A percentile compares a stretch with the other conserved stretches of the same genome.
Evolutionary conservation across 495 filamentous ascomycete genomes (phyloP).

Genomic region (Peziza echinospora): DNA sequence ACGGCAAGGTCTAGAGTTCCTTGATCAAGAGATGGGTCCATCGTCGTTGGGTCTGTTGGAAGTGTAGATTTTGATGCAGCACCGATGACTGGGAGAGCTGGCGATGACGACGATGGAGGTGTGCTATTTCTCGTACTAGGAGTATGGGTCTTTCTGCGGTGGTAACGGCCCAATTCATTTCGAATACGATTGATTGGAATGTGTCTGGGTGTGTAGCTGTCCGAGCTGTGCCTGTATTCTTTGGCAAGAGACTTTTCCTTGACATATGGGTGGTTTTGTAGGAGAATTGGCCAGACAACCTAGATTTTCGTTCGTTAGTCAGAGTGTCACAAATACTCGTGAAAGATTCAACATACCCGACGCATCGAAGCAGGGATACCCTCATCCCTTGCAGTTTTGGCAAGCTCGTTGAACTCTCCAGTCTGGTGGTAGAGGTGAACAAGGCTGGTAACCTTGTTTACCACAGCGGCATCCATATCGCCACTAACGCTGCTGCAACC

Average conservation of each 20-base stretch:
- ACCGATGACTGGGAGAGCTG: slow-evolving; percentile 1
- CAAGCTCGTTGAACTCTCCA: slow-evolving; percentile 4
- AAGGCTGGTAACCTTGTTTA: slow-evolving; percentile 3
- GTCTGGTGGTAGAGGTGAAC: slow-evolving; percentile 2
- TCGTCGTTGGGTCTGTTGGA: not conserved
- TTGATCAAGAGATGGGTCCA: slow-evolving; percentile 9
- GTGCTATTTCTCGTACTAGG: slow-evolving; percentile 13
- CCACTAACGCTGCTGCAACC: slow-evolving; percentile 6
- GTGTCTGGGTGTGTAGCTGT: slow-evolving; percentile 7
- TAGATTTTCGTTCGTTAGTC: slow-evolving; percentile 1
- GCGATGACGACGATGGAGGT: slow-evolving; percentile 11
- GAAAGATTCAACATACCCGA: slow-evolving; percentile 5
- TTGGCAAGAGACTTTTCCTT: slow-evolving; percentile 13
- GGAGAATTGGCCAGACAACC: slow-evolving; percentile 13
- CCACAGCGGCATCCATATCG: slow-evolving; percentile 3
- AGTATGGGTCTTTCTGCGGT: slow-evolving; percentile 10
- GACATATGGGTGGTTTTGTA: slow-evolving; percentile 11
- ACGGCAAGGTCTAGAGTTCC: slow-evolving; percentile 13
- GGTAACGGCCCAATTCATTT: slow-evolving; percentile 12
- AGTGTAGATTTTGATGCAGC: slow-evolving; percentile 2
- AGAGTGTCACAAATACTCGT: not conserved
- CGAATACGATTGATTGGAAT: slow-evolving; percentile 10
- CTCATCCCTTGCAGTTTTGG: slow-evolving; percentile 6
- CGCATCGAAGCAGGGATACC: slow-evolving; percentile 9
- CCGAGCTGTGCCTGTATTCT: slow-evolving; percentile 9